A percentile compares a stretch with the other conserved stretches of the same genome.
Conservation (phyloP, 192 early-diverging fungal genomes). For the Linnemannia schmuckeri region DNA sequence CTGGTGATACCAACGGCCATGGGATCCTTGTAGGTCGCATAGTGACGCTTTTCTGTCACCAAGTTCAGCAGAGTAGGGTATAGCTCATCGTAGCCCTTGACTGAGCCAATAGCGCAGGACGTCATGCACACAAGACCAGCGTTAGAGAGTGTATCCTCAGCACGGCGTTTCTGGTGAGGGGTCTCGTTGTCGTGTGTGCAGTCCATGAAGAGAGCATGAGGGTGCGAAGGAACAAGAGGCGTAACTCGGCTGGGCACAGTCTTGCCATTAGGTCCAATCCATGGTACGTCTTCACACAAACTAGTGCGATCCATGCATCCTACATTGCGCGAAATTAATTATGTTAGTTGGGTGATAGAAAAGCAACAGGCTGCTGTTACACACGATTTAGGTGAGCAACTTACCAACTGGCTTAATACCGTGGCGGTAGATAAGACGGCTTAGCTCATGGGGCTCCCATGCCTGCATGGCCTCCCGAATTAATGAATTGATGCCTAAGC, state of each 20-base stretch:
- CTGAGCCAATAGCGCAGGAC: conserved; percentile 92
- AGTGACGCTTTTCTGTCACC: conserved; percentile 87
- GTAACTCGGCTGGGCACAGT: conserved; percentile 68
- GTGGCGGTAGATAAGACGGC: conserved; percentile 89
- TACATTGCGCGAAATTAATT: conserved; percentile 20
- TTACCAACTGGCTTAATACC: conserved; percentile 93
- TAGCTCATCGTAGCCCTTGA: conserved; percentile 98
- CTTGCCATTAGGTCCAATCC: conserved; percentile 58
- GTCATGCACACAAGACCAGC: conserved; percentile 92
- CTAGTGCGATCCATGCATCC: conserved; percentile 85
- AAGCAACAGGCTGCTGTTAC: neutral
- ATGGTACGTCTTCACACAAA: conserved; percentile 60
- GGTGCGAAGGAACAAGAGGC: conserved; percentile 80
- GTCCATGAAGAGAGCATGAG: conserved; percentile 98
- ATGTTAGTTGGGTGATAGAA: conserved; percentile 11
- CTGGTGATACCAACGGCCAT: conserved; percentile 69
- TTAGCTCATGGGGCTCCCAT: conserved; percentile 92
- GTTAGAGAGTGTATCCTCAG: conserved; percentile 92
- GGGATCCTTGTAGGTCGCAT: conserved; percentile 72
- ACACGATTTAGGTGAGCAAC: neutral
- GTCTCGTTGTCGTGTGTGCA: conserved; percentile 99
- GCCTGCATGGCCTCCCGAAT: conserved; percentile 99
- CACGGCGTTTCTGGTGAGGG: conserved; percentile 90
- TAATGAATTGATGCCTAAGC: conserved; percentile 95
- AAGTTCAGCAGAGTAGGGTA: conserved; percentile 91